These are phyloP conservation scores for Pilobolus umbonatus DNA, from an alignment of 192 early-diverging fungal species.

Conservation along the genomic window DNA sequence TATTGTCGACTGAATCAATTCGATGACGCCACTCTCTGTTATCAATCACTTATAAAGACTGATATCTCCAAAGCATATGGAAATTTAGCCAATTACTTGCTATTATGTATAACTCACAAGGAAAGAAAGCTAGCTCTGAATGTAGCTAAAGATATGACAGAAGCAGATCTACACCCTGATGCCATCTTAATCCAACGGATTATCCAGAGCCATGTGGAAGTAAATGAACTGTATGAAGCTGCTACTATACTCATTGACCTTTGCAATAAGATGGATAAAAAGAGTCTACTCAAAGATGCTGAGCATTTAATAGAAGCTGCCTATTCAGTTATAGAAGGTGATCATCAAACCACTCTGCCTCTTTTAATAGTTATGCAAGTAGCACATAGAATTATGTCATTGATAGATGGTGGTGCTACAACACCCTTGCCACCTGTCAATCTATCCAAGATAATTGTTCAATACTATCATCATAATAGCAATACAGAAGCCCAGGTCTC, in stretches of 20 bases:
- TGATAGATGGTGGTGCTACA: no score
- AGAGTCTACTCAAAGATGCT: conserved; percentile 11
- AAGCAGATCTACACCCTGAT: conserved; percentile 22
- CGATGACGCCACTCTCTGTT: conserved; percentile 18
- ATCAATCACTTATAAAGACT: conserved; percentile 18
- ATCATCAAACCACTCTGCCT: no score
- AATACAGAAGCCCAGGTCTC: no score
- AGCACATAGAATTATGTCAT: no score
- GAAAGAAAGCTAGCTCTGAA: background rate
- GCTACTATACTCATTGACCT: conserved; percentile 14
- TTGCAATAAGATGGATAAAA: conserved; percentile 1
- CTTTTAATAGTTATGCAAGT: no score
- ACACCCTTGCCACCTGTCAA: no score
- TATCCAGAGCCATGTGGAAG: background rate
- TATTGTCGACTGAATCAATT: conserved; percentile 12
- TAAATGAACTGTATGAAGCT: conserved; percentile 5
- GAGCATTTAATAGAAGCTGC: background rate
- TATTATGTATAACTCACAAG: conserved; percentile 19
- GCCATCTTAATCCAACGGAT: conserved; percentile 19
- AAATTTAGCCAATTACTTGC: conserved; percentile 30
- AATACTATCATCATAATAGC: no score
- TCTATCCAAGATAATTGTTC: no score
- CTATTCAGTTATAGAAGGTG: no score
- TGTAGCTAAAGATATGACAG: conserved; percentile 29
- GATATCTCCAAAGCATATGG: conserved; percentile 33